Evolutionary conservation across 768 basidiomycete genomes (phyloP).

Genomic region (Rhodotorula graminis): DNA sequence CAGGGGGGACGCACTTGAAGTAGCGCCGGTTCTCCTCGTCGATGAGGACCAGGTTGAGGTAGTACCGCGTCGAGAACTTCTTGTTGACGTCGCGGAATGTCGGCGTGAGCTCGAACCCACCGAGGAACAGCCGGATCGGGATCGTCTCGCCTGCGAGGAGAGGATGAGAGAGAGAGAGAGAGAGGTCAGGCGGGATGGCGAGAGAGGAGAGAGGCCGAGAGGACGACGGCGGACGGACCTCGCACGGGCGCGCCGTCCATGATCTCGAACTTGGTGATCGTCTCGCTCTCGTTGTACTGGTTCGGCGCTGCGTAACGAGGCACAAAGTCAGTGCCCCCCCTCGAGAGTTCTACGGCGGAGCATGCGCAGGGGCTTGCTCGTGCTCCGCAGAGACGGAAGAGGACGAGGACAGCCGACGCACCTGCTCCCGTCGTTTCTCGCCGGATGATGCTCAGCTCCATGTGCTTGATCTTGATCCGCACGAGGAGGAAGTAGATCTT

Average conservation of each 20-base stretch:
- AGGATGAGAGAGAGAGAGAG: no score
- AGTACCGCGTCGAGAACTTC: conserved; percentile 95
- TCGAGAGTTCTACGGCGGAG: no score
- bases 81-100: conserved; percentile 99
- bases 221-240: conserved; percentile 52
- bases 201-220: background rate
- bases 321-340: no score
- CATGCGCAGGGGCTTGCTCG: no score
- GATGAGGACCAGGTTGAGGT: conserved; percentile 92
- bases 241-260: conserved; percentile 98
- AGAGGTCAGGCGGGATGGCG: background rate
- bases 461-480: conserved; percentile 97
- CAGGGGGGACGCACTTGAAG: conserved; percentile 59
- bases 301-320: conserved; percentile 84
- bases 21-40: conserved; percentile 97
- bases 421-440: conserved; percentile 87
- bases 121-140: conserved; percentile 93
- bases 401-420: background rate
- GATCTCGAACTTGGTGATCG: conserved; percentile 98
- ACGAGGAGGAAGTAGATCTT: conserved; percentile 99
- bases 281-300: conserved; percentile 97
- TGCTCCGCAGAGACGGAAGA: background rate
- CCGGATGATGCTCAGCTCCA: conserved; percentile 97
- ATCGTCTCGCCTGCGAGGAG: conserved; percentile 77
- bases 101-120: conserved; percentile 95